Conservation (phyloP, 2,329 filamentous ascomycete species). For the Monosporascus sp. region DNA sequence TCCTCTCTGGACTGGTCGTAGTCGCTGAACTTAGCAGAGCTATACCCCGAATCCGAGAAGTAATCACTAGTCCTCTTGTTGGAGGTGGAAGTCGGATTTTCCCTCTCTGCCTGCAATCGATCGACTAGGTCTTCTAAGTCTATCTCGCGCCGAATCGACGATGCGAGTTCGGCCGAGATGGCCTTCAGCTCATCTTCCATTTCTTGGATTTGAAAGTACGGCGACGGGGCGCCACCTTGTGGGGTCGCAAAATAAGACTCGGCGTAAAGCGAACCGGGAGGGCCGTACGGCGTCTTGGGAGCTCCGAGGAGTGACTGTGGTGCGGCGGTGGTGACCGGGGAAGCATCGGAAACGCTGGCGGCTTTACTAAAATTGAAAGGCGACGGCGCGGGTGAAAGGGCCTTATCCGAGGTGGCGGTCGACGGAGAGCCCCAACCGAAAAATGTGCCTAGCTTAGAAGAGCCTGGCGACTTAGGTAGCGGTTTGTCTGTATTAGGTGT, state of each 20-base stretch:
- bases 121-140: slow-evolving; percentile 94
- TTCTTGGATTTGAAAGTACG: slow-evolving; percentile 63
- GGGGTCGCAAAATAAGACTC: slow-evolving; percentile 49
- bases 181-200: slow-evolving; percentile 92
- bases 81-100: slow-evolving; percentile 49
- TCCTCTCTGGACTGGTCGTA: slow-evolving; percentile 60
- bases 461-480: slow-evolving; percentile 47
- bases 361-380: slow-evolving; percentile 39
- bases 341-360: slow-evolving; percentile 35
- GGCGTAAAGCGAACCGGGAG: slow-evolving; percentile 41
- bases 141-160: slow-evolving; percentile 91
- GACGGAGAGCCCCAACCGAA: slow-evolving; percentile 50
- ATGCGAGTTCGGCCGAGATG: slow-evolving; percentile 86
- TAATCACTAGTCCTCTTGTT: slow-evolving; percentile 86
- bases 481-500: slow-evolving; percentile 47
- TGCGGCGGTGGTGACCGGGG: slow-evolving; percentile 32
- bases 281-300: slow-evolving; percentile 34
- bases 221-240: slow-evolving; percentile 31
- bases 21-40: slow-evolving; percentile 73
- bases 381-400: slow-evolving; percentile 43
- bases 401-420: slow-evolving; percentile 46
- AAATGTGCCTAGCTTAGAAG: slow-evolving; percentile 44
- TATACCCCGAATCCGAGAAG: slow-evolving; percentile 92
- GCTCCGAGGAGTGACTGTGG: slow-evolving; percentile 30
- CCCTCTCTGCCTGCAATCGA: slow-evolving; percentile 71